Evolutionary conservation across 78 protist species (phyloP), one percentile per base, ranked within the genome.

Genomic region (Chrysochromulina parva): DNA sequence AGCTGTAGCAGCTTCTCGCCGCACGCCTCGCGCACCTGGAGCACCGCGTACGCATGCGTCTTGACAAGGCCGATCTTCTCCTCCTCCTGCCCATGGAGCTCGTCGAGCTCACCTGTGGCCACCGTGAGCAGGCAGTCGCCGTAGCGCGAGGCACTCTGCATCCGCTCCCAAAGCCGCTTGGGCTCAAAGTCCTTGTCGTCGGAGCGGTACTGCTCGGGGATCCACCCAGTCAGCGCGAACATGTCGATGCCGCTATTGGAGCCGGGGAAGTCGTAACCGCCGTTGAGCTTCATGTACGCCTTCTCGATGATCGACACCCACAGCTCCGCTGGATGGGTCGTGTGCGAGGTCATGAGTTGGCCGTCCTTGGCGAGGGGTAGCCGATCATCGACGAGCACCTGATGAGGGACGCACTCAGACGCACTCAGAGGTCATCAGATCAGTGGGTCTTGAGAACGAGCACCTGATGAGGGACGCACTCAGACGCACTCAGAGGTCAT

Each of bases 241-340:
- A 93, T 16, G 53, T 93, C 95, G 55, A 62, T 57, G 54, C 20
- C 10, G 24, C 90, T 76, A 55, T 48, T 84, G 47, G 89, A 74
- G 53, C 94, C 94, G 26, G 88, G 87, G 53, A 80, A 90, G 74
- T 93, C 90, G 85, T 93, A 93, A 14, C 81, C 73, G 16, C 91
- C 92, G 16, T 20, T 76, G 26, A 92, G 82, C 88, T 94, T 90
- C 82, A 92, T 2, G 84, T 55, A 94, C 20, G 95, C 95, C 91
- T 94, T 94, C 48, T 94, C 95, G 52, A 92, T 6, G 60, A 94
- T 0, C 4, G 81, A 28, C 38, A 91, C 94, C 94, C 93, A 94
- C 5, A 94, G 50, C 62, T 94, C 94, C 55, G 9, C 57, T 14
- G 55, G 26, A 81, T 87, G 20, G 28, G 85, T 5, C 28, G 90